phyloP scores from a whole-genome alignment of 2,329 filamentous ascomycete species.

The Nemania sp. region DNA sequence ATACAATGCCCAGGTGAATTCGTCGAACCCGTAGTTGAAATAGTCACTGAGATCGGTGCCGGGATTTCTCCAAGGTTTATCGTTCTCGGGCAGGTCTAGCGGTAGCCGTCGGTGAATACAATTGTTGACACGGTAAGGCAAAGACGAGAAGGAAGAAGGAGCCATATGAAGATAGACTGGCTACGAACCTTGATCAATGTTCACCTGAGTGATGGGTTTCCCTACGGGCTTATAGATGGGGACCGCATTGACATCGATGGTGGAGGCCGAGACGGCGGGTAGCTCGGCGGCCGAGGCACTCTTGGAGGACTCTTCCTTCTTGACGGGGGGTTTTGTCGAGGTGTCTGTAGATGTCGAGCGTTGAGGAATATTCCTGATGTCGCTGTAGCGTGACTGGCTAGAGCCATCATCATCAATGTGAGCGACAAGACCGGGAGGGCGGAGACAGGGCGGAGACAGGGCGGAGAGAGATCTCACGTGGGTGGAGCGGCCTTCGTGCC shows the following conservation, averaged over 20 bases:
- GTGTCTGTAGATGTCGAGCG: slow-evolving; percentile 59
- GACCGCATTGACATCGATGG: slow-evolving; percentile 81
- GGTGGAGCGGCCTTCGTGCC: slow-evolving; percentile 63
- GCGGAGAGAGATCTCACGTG: slow-evolving; percentile 49
- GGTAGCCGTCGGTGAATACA: background rate
- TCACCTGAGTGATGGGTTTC: slow-evolving; percentile 77
- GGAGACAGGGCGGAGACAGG: background rate
- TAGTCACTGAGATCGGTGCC: slow-evolving; percentile 95
- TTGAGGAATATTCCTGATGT: slow-evolving; percentile 68
- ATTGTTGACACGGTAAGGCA: background rate
- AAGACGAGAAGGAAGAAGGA: background rate
- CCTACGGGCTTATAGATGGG: slow-evolving; percentile 79
- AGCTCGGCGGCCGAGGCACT: slow-evolving; percentile 35
- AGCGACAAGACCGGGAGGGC: background rate
- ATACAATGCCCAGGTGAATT: slow-evolving; percentile 97
- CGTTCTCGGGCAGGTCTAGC: slow-evolving; percentile 72
- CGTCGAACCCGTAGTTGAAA: slow-evolving; percentile 99
- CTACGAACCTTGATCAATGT: slow-evolving; percentile 67
- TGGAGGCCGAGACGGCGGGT: slow-evolving; percentile 75
- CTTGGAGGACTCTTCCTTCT: slow-evolving; percentile 51
- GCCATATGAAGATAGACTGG: too few relatives aligned
- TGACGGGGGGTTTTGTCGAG: slow-evolving; percentile 50
- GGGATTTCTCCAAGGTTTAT: slow-evolving; percentile 94
- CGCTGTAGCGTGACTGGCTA: slow-evolving; percentile 66
- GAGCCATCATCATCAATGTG: background rate